Conservation (phyloP, 768 basidiomycete genomes). For the Cyclocybe cylindracea region DNA sequence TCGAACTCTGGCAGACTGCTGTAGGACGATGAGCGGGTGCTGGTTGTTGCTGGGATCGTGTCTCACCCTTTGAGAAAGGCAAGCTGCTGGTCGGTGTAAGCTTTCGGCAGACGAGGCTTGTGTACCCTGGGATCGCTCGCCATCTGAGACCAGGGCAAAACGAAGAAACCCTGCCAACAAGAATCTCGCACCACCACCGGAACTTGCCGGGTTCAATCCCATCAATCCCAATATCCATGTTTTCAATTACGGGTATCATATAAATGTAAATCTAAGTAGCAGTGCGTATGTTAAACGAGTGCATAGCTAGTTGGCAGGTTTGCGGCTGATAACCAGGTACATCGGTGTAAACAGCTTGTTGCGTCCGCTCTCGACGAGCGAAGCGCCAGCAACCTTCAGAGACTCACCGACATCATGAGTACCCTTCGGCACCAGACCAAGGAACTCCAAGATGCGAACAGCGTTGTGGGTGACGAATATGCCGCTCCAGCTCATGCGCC, state of each 20-base stretch:
- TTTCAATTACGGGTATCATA: neutral
- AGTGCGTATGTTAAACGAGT: slow-evolving; percentile 16
- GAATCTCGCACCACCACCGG: slow-evolving; percentile 19
- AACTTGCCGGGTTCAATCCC: slow-evolving; percentile 33
- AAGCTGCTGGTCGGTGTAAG: slow-evolving; percentile 65
- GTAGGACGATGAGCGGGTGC: slow-evolving; percentile 8
- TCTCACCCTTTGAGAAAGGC: slow-evolving; percentile 53
- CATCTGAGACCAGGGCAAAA: slow-evolving; percentile 30
- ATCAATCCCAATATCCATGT: slow-evolving; percentile 2
- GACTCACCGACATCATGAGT: slow-evolving; percentile 89
- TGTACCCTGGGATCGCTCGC: slow-evolving; percentile 63
- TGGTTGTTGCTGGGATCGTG: neutral
- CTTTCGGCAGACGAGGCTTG: slow-evolving; percentile 66
- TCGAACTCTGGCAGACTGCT: slow-evolving; percentile 60
- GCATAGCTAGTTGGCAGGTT: slow-evolving; percentile 46
- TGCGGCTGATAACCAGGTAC: slow-evolving; percentile 69
- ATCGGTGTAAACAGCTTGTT: slow-evolving; percentile 91
- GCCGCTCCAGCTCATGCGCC: slow-evolving; percentile 90
- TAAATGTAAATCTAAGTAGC: slow-evolving; percentile 3
- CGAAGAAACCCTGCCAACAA: slow-evolving; percentile 21
- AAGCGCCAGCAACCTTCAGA: slow-evolving; percentile 77
- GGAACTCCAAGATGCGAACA: slow-evolving; percentile 73
- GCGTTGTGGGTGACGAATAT: slow-evolving; percentile 81
- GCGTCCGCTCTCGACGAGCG: slow-evolving; percentile 83
- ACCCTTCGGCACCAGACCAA: slow-evolving; percentile 87